Base-by-base conservation (phyloP, 768 basidiomycete species). In the Pisolithus tinctorius region DNA sequence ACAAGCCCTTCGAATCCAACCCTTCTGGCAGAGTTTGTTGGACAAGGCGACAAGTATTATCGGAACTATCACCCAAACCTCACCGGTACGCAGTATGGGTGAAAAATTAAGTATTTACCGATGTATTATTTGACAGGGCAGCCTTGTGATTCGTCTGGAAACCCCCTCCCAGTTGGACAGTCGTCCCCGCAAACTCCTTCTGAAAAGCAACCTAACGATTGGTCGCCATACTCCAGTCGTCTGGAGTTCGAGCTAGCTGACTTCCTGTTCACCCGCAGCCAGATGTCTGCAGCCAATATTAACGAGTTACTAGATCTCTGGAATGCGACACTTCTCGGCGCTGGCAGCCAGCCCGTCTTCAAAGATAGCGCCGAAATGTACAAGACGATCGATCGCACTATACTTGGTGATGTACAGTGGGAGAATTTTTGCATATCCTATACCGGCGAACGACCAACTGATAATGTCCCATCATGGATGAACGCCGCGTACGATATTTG, bases 221-320 rank as follows among this genome's bases (percentile, higher is more conserved):
- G 50, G 52, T 29, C 26, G 1, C 50, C 47, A 13, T 54, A 51
- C n/a, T 4, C 29, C 0, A 36, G 34, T 14, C 26, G 8, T 3
- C 2, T 17, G 0, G n/a, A 56, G 16, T 57, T 57, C 6, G 29
- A 57, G 14, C 14, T 53, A 0, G 49, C 41, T 0, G 45, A 57
- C 11, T 46, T 57, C 3, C 23, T 57, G 3, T 49, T 17, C 14
- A 52, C n/a, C 52, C 56, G 45, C 23, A 55, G 47, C 11, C 61
- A 63, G 38, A 62, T 65, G 56, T 62, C 62, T 0, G 51, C 51
- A 2, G 40, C 40, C 4, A 49, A 60, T 17, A 69, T 70, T 6
- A 50, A 68, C 37, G 16, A 55, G 1, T 59, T 69, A 3, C 44
- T 67, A 4, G 39, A 67, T 3, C 27, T 65, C 0, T 65, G 63